Conservation (phyloP, 805 yeast species). For the Henningerozyma blattae region DNA sequence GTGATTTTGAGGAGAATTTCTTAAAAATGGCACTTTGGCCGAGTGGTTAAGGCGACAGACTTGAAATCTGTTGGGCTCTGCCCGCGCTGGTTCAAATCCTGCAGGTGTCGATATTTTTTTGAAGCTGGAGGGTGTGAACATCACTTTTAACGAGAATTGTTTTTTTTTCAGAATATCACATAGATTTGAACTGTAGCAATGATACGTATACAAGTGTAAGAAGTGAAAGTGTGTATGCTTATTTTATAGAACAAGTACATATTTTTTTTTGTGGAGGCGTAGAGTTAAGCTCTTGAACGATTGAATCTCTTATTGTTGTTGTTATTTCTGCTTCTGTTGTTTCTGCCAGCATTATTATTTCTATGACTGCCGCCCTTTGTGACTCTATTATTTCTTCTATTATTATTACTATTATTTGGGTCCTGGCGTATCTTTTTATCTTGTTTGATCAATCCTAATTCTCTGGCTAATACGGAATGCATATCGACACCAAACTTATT, state of each 20-base stretch:
- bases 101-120: conserved; percentile 28
- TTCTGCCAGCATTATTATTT: background rate
- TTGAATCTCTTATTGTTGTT: no score
- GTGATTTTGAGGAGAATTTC: no score
- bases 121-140: no score
- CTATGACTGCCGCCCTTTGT: background rate
- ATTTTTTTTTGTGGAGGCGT: no score
- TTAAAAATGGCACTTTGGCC: conserved; percentile 33
- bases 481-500: conserved; percentile 75
- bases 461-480: conserved; percentile 54
- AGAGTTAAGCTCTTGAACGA: no score
- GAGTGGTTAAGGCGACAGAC: conserved; percentile 35
- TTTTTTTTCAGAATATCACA: no score
- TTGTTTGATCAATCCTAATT: conserved; percentile 42
- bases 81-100: conserved; percentile 36
- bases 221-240: no score
- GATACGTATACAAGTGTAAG: no score
- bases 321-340: no score
- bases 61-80: conserved; percentile 32
- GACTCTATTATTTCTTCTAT: conserved; percentile 2
- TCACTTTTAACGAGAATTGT: no score
- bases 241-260: no score
- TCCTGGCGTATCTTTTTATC: conserved; percentile 3
- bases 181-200: no score
- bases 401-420: conserved; percentile 1